phyloP scores from a whole-genome alignment of 345 rosid species.

The Carallia pectinifolia region DNA sequence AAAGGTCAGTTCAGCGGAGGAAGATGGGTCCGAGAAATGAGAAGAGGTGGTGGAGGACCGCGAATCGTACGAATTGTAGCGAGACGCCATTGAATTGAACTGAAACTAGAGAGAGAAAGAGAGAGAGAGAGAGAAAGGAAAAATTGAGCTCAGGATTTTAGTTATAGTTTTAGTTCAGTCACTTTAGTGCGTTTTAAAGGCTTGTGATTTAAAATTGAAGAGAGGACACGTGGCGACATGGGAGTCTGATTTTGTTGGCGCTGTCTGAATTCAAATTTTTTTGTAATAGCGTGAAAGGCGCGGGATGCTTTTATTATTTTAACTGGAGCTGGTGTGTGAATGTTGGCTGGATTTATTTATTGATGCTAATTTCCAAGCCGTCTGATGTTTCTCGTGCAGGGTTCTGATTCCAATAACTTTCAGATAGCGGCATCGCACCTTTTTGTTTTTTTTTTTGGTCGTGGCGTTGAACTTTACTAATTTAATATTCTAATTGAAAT shows the following conservation, averaged over 20 bases:
- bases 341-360: no score
- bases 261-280: conserved; percentile 35
- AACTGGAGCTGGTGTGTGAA: no score
- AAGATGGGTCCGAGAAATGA: conserved; percentile 53
- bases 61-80: conserved; percentile 73
- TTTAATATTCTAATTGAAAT: no score
- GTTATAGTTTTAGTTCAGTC: not conserved
- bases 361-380: no score
- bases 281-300: conserved; percentile 13
- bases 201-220: not conserved
- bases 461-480: no score
- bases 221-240: conserved; percentile 1
- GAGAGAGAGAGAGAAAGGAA: not conserved
- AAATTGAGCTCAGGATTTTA: not conserved
- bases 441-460: no score
- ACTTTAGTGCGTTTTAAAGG: not conserved
- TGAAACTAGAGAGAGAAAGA: not conserved
- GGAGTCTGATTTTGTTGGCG: conserved; percentile 15
- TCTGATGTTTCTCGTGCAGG: no score
- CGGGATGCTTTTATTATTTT: conserved; percentile 6
- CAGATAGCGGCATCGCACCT: no score
- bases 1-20: conserved; percentile 45
- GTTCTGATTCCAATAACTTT: no score
- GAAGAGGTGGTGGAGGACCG: conserved; percentile 59
- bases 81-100: conserved; percentile 52